These are phyloP conservation scores for Eucalyptus lansdowneana DNA, from an alignment of 345 rosid species.

Conservation along the genomic window DNA sequence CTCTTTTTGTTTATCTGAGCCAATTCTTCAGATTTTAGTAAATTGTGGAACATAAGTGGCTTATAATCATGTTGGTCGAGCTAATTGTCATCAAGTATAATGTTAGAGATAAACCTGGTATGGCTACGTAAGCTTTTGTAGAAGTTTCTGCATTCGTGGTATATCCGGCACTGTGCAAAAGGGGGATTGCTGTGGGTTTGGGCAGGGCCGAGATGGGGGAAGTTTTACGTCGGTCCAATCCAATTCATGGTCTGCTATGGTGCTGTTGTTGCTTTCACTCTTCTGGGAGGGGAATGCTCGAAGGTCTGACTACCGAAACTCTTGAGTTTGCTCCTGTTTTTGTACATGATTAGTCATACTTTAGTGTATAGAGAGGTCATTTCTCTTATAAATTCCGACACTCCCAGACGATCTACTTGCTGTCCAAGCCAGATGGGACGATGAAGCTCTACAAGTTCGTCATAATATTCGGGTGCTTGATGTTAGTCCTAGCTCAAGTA, in stretches of 20 bases:
- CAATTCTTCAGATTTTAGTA: background rate
- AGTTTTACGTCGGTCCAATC: slow-evolving; percentile 71
- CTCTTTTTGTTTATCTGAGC: background rate
- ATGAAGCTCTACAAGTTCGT: slow-evolving; percentile 72
- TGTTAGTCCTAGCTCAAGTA: slow-evolving; percentile 66
- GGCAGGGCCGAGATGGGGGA: slow-evolving; percentile 73
- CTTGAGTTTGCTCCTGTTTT: background rate
- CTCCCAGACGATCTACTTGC: slow-evolving; percentile 50
- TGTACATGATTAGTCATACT: background rate
- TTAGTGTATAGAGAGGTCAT: background rate
- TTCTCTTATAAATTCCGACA: background rate
- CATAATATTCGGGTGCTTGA: slow-evolving; percentile 54
- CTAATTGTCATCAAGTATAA: background rate
- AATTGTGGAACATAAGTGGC: background rate
- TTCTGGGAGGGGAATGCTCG: slow-evolving; percentile 77
- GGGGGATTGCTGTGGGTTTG: background rate
- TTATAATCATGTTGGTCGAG: background rate
- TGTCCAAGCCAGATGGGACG: slow-evolving; percentile 31
- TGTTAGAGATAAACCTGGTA: background rate
- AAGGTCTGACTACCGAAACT: slow-evolving; percentile 19
- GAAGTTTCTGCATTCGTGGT: background rate
- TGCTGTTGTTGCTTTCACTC: slow-evolving; percentile 54
- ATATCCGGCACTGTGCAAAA: background rate
- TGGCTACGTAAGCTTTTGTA: background rate
- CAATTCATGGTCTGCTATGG: slow-evolving; percentile 41